Evolutionary conservation across 1,139 yeast species (phyloP).

Genomic region (Candida glucosophila): DNA sequence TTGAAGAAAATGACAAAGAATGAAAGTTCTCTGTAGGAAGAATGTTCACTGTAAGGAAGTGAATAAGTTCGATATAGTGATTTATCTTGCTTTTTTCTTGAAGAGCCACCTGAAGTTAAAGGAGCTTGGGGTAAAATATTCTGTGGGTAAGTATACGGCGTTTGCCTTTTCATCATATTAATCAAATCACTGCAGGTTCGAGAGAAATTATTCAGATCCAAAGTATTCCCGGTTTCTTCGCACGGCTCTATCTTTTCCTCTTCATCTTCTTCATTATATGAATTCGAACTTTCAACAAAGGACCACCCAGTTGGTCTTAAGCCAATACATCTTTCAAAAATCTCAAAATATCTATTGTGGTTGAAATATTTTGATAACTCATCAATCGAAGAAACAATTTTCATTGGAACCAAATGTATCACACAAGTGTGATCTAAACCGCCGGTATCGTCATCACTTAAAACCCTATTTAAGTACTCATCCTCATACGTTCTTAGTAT

Average conservation of each 20-base stretch:
- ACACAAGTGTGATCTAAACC: conserved; percentile 26
- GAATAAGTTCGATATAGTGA: conserved; percentile 43
- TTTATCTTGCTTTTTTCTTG: conserved; percentile 11
- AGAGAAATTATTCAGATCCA: no score
- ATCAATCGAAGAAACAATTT: conserved; percentile 25
- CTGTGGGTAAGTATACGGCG: conserved; percentile 15
- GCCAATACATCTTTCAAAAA: conserved; percentile 53
- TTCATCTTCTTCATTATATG: conserved; percentile 3
- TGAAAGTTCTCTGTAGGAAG: conserved; percentile 73
- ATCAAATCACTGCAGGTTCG: not conserved
- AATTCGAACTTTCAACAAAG: conserved; percentile 16
- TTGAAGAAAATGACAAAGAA: conserved; percentile 49
- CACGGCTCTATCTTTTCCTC: conserved; percentile 1
- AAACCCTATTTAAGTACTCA: conserved; percentile 20
- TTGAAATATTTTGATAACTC: conserved; percentile 43
- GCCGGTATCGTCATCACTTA: conserved; percentile 26
- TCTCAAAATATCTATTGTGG: conserved; percentile 34
- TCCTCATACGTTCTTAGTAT: conserved; percentile 29
- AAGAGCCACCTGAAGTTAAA: no score
- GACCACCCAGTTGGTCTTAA: conserved; percentile 88
- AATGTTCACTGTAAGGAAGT: conserved; percentile 90
- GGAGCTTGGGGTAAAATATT: conserved; percentile 28
- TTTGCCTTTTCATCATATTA: conserved; percentile 1
- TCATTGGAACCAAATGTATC: conserved; percentile 68
- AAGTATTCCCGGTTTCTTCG: conserved; percentile 2